These are phyloP conservation scores for Boletus edulis DNA, from an alignment of 768 basidiomycete species.

Conservation along the genomic window DNA sequence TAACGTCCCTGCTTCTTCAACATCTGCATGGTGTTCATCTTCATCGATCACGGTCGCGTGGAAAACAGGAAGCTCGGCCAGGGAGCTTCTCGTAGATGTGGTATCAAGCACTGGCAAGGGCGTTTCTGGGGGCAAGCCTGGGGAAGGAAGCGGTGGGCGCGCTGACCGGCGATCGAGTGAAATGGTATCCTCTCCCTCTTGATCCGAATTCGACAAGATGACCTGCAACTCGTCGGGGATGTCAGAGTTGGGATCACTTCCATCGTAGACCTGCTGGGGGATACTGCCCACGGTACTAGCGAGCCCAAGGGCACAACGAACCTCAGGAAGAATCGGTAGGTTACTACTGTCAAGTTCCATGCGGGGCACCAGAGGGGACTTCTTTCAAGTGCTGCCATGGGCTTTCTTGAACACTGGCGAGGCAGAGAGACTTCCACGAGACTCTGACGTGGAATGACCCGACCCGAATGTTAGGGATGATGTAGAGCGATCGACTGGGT, in stretches of 20 bases:
- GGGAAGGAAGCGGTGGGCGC: conserved; percentile 28
- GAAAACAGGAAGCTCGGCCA: conserved; percentile 38
- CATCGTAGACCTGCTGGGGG: conserved; percentile 44
- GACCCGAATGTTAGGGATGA: conserved; percentile 40
- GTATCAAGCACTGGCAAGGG: conserved; percentile 34
- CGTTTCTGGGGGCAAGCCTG: conserved; percentile 42
- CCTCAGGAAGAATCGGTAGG: conserved; percentile 46
- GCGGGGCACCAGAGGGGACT: conserved; percentile 22
- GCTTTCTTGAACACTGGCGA: conserved; percentile 38
- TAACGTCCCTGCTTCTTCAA: conserved; percentile 39
- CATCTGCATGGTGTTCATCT: conserved; percentile 37
- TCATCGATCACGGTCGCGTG: conserved; percentile 46
- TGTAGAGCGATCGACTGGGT: conserved; percentile 26
- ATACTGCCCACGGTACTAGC: conserved; percentile 56
- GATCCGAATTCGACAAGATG: conserved; percentile 48
- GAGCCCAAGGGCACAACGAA: conserved; percentile 58
- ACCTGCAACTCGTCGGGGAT: conserved; percentile 76
- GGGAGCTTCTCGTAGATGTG: conserved; percentile 7
- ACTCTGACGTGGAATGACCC: conserved; percentile 30
- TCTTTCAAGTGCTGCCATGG: conserved; percentile 20
- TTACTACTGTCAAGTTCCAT: conserved; percentile 19
- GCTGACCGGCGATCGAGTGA: conserved; percentile 21
- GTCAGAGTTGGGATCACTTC: conserved; percentile 69
- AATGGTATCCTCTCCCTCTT: conserved; percentile 42
- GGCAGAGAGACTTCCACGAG: conserved; percentile 16